Evolutionary conservation across 305 asterid species (phyloP), one percentile per base, ranked within the genome.

Genomic region (Ajuga reptans): DNA sequence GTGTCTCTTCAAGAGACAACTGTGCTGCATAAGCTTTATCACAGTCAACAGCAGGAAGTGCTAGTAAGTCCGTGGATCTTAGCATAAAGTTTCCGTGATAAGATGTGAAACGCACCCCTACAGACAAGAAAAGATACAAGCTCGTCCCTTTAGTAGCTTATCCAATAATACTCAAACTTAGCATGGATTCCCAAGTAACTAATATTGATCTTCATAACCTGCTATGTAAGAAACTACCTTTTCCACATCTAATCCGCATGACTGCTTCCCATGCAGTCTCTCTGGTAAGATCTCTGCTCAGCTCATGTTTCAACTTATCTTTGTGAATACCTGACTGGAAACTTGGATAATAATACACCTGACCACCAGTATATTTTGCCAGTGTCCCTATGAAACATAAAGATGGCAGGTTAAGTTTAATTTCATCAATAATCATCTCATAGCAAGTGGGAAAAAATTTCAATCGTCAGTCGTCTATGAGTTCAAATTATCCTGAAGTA

Each of bases 221-320:
- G 67, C 56, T 7, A 69, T 7, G 39, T 9, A 24, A 56, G 36
- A 66, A 65, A 68, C 74, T 66, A 93, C 99, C 99, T 91, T 84
- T 93, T 76, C 99, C 99, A 80, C 99, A 93, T 85, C 99, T 82
- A 79, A 93, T 89, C 56, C 99, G 88, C 96, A 93, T 84, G 74
- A 93, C 99, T 10, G 97, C 81, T 79, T 93, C 99, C 99, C 99
- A 93, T 5, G 97, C 99, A 72, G 96, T 93, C 80, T 91, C 97
- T 75, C 97, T 81, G 24, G 95, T 93, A 68, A 93, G 96, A 83
- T 93, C 99, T 82, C 99, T 85, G 72, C 82, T 69, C 66, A 93
- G 81, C 81, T 91, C 99, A 70, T 93, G 95, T 64, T 69, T 78
- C 78, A 93, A 81, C 79, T 84, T 93, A 59, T 93, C 96, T 80